A percentile compares a stretch with the other conserved stretches of the same genome.
phyloP scores from a whole-genome alignment of 2,329 filamentous ascomycete species.

The Colletotrichum sp. region DNA sequence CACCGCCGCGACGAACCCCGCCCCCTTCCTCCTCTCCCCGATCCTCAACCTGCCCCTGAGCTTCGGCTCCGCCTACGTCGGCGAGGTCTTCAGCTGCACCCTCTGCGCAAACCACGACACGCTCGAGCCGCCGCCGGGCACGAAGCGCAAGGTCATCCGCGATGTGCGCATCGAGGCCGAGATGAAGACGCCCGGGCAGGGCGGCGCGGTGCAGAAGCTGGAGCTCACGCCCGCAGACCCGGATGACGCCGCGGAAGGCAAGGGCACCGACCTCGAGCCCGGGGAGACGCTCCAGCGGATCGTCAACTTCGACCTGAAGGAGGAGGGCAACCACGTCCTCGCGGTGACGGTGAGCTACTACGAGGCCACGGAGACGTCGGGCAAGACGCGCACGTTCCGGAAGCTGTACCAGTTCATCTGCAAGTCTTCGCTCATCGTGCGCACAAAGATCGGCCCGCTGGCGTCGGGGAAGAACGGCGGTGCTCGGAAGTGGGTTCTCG shows the following conservation, averaged over 20 bases:
- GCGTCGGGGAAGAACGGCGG: constrained; percentile 37
- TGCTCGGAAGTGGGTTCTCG: constrained; percentile 70
- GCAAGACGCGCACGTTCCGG: constrained; percentile 82
- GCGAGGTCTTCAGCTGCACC: constrained; percentile 93
- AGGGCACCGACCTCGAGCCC: constrained; percentile 56
- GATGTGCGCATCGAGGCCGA: constrained; percentile 86
- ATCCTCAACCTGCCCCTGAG: constrained; percentile 85
- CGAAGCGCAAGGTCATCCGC: constrained; percentile 60
- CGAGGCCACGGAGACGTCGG: constrained; percentile 75
- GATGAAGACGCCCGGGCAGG: constrained; percentile 84
- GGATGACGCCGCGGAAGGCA: not conserved
- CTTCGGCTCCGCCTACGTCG: constrained; percentile 94
- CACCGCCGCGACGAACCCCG: constrained; percentile 48
- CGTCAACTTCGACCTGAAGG: constrained; percentile 85
- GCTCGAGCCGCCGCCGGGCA: constrained; percentile 25
- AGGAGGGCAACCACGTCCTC: constrained; percentile 92
- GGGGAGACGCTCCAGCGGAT: constrained; percentile 80
- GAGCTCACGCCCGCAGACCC: constrained; percentile 53
- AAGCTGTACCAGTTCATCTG: constrained; percentile 98
- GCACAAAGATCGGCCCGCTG: constrained; percentile 82
- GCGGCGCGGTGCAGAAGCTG: constrained; percentile 64
- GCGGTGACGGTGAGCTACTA: constrained; percentile 95
- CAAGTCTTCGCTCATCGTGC: constrained; percentile 85
- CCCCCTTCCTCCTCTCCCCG: constrained; percentile 63
- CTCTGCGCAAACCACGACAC: constrained; percentile 93